Conservation (phyloP, 305 asterid species). For the Solanum chacoense region DNA sequence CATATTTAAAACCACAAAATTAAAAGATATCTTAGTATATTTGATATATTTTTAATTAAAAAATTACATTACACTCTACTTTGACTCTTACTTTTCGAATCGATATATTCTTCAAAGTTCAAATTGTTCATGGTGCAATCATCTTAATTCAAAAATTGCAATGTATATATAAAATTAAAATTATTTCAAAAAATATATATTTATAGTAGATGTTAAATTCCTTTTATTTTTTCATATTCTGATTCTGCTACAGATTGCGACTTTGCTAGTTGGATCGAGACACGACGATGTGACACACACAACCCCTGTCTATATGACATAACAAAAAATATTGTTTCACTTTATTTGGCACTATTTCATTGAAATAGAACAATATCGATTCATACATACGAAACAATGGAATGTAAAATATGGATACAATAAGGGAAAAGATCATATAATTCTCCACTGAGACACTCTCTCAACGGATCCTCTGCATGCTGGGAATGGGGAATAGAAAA, state of each 20-base stretch:
- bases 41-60: too few relatives aligned
- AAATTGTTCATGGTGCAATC: not conserved
- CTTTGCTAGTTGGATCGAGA: not conserved
- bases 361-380: not conserved
- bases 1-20: too few relatives aligned
- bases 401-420: not conserved
- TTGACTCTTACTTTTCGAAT: not conserved
- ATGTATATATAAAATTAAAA: too few relatives aligned
- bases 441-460: not conserved
- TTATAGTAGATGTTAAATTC: not conserved
- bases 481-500: not conserved
- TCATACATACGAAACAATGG: not conserved
- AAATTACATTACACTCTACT: not conserved
- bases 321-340: not conserved
- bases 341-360: not conserved
- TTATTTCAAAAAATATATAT: too few relatives aligned
- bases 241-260: not conserved
- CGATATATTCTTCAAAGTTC: not conserved
- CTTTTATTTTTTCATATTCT: not conserved
- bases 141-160: too few relatives aligned
- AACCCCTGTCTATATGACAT: too few relatives aligned
- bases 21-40: too few relatives aligned
- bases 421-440: not conserved
- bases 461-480: not conserved
- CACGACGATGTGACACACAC: not conserved